Evolutionary conservation across 345 rosid genomes (phyloP).

Genomic region (Reutealis trisperma): DNA sequence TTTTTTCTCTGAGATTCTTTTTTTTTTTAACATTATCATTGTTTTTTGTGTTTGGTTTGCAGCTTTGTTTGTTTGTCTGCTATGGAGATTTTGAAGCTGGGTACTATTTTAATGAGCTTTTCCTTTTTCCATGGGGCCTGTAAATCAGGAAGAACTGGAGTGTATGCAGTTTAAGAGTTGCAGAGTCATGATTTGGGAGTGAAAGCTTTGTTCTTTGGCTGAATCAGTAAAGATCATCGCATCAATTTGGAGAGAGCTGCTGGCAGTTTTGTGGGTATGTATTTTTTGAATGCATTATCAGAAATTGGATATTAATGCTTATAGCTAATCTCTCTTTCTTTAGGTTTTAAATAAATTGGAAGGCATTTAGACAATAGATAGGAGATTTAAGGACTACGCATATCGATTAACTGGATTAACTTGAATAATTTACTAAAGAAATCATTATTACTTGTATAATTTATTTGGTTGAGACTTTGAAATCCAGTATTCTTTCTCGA

Average conservation of each 20-base stretch:
- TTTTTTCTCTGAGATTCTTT: not conserved
- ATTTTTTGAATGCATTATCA: not conserved
- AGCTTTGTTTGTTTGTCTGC: conserved; percentile 8
- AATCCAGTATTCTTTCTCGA: no score
- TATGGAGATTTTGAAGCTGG: conserved; percentile 11
- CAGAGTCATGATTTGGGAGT: not conserved
- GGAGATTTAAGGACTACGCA: not conserved
- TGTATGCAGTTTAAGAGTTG: not conserved
- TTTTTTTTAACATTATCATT: not conserved
- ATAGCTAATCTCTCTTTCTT: not conserved
- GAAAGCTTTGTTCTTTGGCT: not conserved
- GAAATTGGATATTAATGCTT: not conserved
- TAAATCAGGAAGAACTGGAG: not conserved
- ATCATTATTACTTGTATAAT: not conserved
- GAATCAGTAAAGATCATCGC: not conserved
- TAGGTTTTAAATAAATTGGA: not conserved
- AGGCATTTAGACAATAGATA: not conserved
- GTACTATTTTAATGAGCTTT: not conserved
- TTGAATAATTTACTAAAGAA: not conserved
- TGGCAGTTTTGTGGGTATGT: not conserved
- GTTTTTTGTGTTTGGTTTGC: conserved; percentile 4
- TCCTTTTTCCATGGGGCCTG: not conserved
- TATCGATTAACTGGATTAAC: not conserved
- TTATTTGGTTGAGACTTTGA: conserved; percentile 1
- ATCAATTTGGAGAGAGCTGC: not conserved